A percentile compares a stretch with the other conserved stretches of the same genome.
phyloP scores from a whole-genome alignment of 768 basidiomycete species.

The Pholiota microspora region DNA sequence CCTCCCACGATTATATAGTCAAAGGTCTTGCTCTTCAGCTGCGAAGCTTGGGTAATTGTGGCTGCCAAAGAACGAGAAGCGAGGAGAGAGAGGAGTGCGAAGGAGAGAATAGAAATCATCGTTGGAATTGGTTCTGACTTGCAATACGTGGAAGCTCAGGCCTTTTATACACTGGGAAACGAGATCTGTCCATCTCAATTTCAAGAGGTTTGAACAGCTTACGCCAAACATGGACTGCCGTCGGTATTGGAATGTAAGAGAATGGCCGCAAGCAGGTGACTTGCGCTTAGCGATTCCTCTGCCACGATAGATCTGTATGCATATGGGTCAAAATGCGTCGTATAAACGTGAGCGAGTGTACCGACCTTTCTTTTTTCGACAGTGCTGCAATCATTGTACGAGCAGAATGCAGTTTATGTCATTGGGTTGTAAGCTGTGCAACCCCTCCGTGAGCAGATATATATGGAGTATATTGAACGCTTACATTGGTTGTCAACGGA shows the following conservation, averaged over 20 bases:
- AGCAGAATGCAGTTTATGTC: not conserved
- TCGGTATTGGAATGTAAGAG: not conserved
- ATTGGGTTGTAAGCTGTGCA: not conserved
- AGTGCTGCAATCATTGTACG: not conserved
- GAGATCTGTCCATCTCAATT: not conserved
- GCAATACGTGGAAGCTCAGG: not conserved
- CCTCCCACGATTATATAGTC: conserved; percentile 14
- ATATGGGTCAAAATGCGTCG: not conserved
- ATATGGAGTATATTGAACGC: too few relatives aligned
- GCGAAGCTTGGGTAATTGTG: conserved; percentile 1
- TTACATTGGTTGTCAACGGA: not conserved
- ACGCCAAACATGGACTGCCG: not conserved
- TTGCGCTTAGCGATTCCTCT: not conserved
- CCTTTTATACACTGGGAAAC: not conserved
- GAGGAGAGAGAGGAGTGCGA: not conserved
- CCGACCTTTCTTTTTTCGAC: not conserved
- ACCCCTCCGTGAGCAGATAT: not conserved
- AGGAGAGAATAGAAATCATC: not conserved
- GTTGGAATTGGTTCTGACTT: not conserved
- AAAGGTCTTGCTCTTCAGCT: conserved; percentile 7
- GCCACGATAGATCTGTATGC: not conserved
- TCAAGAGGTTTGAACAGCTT: not conserved
- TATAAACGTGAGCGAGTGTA: not conserved
- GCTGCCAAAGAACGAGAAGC: not conserved
- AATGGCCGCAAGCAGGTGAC: not conserved